Evolutionary conservation across 371 early-diverging fungal genomes (phyloP).

Genomic region (Apophysomyces ossiformis): DNA sequence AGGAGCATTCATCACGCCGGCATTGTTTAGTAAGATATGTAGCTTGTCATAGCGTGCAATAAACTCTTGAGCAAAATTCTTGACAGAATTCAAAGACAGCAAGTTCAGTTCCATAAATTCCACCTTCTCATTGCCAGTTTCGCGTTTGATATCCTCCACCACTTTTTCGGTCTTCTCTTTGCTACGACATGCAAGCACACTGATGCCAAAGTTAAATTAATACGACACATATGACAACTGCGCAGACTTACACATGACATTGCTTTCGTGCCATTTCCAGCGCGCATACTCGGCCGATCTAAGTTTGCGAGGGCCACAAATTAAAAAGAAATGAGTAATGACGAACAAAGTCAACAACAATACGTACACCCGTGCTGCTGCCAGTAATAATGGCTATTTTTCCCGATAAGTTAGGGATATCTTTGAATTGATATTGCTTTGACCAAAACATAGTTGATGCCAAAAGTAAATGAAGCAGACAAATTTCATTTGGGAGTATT

Average conservation of each 20-base stretch:
- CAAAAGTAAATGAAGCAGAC: not conserved
- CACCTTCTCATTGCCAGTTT: constrained; percentile 56
- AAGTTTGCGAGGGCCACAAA: not conserved
- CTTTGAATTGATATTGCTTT: constrained; percentile 26
- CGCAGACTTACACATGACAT: constrained; percentile 50
- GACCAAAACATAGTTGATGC: constrained; percentile 10
- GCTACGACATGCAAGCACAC: constrained; percentile 64
- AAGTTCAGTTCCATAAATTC: constrained; percentile 65
- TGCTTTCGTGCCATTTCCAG: constrained; percentile 63
- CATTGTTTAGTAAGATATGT: constrained; percentile 70
- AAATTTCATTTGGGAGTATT: not conserved
- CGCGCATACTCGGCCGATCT: constrained; percentile 66
- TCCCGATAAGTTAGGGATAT: constrained; percentile 69
- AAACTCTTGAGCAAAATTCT: not conserved
- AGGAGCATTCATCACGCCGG: constrained; percentile 76
- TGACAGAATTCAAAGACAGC: constrained; percentile 52
- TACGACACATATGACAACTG: not conserved
- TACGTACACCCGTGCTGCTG: constrained; percentile 63
- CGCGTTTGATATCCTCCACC: constrained; percentile 54
- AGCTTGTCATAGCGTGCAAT: constrained; percentile 41
- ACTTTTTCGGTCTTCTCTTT: constrained; percentile 46
- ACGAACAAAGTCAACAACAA: too few species aligned
- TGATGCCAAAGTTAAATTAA: not conserved
- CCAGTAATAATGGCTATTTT: constrained; percentile 80
- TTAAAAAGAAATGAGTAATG: too few species aligned